These are phyloP conservation scores for Deinandra increscens DNA, from an alignment of 129 eudicot species.

Conservation along the genomic window DNA sequence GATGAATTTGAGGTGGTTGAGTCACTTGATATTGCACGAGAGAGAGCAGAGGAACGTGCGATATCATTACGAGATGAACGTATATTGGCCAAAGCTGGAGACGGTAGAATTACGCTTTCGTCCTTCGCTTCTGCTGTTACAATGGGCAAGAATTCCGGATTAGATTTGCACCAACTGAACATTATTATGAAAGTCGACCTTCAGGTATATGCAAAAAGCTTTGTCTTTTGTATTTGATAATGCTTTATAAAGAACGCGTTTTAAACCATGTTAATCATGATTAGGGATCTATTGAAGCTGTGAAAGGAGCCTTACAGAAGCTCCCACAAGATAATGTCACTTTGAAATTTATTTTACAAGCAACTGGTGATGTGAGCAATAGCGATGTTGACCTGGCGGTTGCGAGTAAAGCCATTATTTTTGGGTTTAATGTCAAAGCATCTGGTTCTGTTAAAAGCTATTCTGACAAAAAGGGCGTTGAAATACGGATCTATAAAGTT, in stretches of 20 bases:
- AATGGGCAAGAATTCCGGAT: slow-evolving; percentile 63
- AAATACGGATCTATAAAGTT: slow-evolving; percentile 76
- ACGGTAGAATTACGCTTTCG: slow-evolving; percentile 82
- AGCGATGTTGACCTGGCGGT: slow-evolving; percentile 97
- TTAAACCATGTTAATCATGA: slow-evolving; percentile 22
- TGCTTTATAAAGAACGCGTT: slow-evolving; percentile 6
- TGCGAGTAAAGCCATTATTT: slow-evolving; percentile 74
- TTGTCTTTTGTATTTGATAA: slow-evolving; percentile 5
- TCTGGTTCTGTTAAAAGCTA: slow-evolving; percentile 80
- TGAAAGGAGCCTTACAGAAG: slow-evolving; percentile 82
- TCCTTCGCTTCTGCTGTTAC: slow-evolving; percentile 91
- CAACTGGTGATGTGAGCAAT: slow-evolving; percentile 78
- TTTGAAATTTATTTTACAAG: slow-evolving; percentile 83
- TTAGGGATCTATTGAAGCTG: slow-evolving; percentile 97
- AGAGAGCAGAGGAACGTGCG: slow-evolving; percentile 73
- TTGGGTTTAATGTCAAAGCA: slow-evolving; percentile 86
- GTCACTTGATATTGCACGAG: slow-evolving; percentile 83
- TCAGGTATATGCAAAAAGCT: slow-evolving; percentile 58
- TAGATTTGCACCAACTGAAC: slow-evolving; percentile 86
- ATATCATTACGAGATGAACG: slow-evolving; percentile 67
- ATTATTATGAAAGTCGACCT: slow-evolving; percentile 82
- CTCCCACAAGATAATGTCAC: slow-evolving; percentile 94
- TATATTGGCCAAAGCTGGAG: slow-evolving; percentile 81
- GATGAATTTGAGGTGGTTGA: slow-evolving; percentile 94
- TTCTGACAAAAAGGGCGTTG: slow-evolving; percentile 77